A percentile compares a stretch with the other conserved stretches of the same genome.
These are phyloP conservation scores for Blepharisma stoltei DNA, from an alignment of 73 alveolate genomes.

Conservation along the genomic window DNA sequence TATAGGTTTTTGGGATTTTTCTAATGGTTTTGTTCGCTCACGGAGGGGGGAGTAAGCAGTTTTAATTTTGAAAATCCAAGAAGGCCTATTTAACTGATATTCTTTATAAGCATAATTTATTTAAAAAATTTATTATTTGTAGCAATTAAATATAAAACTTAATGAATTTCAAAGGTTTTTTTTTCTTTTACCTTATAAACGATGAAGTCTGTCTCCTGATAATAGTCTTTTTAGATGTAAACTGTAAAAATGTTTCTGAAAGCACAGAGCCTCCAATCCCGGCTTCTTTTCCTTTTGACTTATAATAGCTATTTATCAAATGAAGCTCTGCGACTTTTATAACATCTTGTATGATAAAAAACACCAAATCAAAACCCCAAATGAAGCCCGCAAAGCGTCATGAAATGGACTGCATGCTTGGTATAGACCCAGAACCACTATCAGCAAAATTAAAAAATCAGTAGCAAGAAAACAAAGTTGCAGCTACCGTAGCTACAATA, in stretches of 20 bases:
- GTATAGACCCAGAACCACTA: conserved; percentile 8
- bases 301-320: background rate
- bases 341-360: background rate
- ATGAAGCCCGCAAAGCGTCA: background rate
- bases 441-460: background rate
- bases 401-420: background rate
- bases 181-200: no score
- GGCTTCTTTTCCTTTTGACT: background rate
- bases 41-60: no score
- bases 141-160: no score
- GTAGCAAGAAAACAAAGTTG: conserved; percentile 7
- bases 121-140: no score
- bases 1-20: no score
- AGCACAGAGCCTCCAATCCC: conserved; percentile 23
- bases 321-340: background rate
- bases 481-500: background rate
- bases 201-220: no score
- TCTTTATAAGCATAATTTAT: no score
- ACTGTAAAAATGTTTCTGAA: background rate
- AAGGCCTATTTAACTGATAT: no score
- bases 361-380: background rate
- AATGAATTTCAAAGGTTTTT: no score
- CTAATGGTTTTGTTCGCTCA: no score
- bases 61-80: no score
- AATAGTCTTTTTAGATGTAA: no score